These are phyloP conservation scores for Aegilops umbellulata DNA, from an alignment of 176 grass and related monocot genomes.

Conservation along the genomic window DNA sequence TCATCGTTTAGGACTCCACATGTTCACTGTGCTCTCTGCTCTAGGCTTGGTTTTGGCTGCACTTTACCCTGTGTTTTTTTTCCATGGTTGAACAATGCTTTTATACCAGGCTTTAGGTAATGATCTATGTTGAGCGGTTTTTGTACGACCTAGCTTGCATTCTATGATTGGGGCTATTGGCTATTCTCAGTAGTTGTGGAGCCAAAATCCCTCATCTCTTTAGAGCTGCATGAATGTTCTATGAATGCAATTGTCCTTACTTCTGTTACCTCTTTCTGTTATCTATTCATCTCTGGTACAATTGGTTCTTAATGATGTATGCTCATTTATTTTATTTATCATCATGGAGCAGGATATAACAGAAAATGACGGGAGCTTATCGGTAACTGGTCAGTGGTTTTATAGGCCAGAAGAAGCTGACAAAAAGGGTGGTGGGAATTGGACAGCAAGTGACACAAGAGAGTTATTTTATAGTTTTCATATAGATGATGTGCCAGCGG, in stretches of 20 bases:
- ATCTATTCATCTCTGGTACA: background rate
- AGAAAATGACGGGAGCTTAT: conserved; percentile 61
- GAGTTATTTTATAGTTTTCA: conserved; percentile 98
- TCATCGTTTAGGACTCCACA: background rate
- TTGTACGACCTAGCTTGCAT: background rate
- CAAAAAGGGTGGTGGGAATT: conserved; percentile 79
- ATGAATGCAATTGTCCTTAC: background rate
- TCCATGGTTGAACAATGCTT: background rate
- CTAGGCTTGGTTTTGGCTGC: conserved; percentile 11
- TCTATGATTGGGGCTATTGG: background rate
- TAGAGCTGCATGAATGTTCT: background rate
- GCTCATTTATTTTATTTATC: conserved; percentile 16
- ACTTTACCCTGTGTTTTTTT: background rate
- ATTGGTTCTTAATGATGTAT: conserved; percentile 3
- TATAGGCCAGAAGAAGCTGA: conserved; percentile 97
- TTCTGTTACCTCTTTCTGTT: conserved; percentile 14
- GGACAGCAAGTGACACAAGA: conserved; percentile 76
- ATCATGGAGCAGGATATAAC: conserved; percentile 68
- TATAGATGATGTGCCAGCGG: conserved; percentile 85
- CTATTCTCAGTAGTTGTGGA: background rate
- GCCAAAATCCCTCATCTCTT: background rate
- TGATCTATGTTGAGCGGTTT: conserved; percentile 15
- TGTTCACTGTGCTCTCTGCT: background rate
- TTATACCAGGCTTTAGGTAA: conserved; percentile 6
- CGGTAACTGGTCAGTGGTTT: conserved; percentile 93